Evolutionary conservation across 2,329 filamentous ascomycete species (phyloP), one percentile per base, ranked within the genome.

Genomic region (Thielaviopsis ethacetica): DNA sequence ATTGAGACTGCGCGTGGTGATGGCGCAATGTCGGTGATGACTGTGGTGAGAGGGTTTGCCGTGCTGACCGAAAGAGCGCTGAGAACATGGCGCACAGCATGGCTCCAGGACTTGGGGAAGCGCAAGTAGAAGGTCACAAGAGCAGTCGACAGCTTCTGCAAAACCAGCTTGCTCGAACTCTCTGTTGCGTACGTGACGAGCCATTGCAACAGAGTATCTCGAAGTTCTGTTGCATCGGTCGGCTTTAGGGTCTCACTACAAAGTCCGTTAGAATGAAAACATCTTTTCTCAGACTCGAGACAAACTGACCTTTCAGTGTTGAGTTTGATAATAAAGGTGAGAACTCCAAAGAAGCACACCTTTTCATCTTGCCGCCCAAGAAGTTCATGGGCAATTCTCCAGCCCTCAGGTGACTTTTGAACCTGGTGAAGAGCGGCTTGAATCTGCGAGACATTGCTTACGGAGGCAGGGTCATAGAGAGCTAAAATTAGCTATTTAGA

Each of bases 281-380:
- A 6, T 26, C 6, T 26, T 26, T 3, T 26, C 6, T 26, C 6
- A 26, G 24, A 26, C 24, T 26, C 24, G 6, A 19, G 27, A 34
- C 19, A 38, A n/a, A n/a, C n/a, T 63, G 73, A 86, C 85, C 84
- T 88, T 67, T 93, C 88, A n/a, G 84, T 85, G 68, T 97, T 96
- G 61, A 97, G 81, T 72, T 97, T 98, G 65, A 97, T 83, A 56
- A 89, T 94, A 64, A 96, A 85, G 0, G 91, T 97, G 61, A 96
- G 77, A 30, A 91, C 91, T 15, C 89, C 93, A 68, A 95, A 95
- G 71, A 97, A 97, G 63, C 86, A 85, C 64, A 93, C 82, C 65
- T 91, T 85, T 62, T 86, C 80, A 64, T 88, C 83, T 22, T 79
- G 73, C 62, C 81, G 82, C 56, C 75, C 75, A 12, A 96, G 74